These are phyloP conservation scores for Yamadazyma pseudoaaseri DNA, from an alignment of 1,139 yeast genomes.

Conservation along the genomic window DNA sequence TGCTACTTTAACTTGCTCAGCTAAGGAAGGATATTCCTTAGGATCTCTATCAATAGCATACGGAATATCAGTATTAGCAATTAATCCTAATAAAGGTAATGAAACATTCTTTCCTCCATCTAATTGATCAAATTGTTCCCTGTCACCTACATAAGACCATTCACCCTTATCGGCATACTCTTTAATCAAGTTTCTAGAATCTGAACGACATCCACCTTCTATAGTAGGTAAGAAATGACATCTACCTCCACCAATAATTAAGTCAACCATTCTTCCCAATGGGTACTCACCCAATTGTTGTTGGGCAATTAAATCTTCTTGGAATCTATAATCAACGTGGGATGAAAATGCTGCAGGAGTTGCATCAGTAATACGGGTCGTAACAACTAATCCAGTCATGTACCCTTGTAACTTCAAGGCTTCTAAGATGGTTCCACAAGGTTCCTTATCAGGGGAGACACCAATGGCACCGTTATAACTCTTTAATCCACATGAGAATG, in stretches of 20 bases:
- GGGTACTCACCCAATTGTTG: constrained; percentile 82
- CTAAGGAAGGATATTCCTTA: constrained; percentile 63
- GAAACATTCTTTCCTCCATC: constrained; percentile 57
- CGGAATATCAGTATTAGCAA: constrained; percentile 74
- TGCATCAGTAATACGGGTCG: constrained; percentile 71
- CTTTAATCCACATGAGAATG: constrained; percentile 76
- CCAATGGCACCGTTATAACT: constrained; percentile 87
- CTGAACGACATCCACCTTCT: constrained; percentile 63
- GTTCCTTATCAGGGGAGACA: constrained; percentile 56
- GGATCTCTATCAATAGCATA: constrained; percentile 73
- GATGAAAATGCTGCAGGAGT: constrained; percentile 88
- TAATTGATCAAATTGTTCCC: constrained; percentile 51
- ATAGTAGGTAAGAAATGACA: constrained; percentile 61
- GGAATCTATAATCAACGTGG: constrained; percentile 69
- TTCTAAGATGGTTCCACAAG: constrained; percentile 83
- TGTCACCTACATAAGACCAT: constrained; percentile 66
- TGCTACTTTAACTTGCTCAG: constrained; percentile 72
- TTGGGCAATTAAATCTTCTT: constrained; percentile 81
- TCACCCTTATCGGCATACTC: constrained; percentile 54
- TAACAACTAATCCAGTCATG: constrained; percentile 81
- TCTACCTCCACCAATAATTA: constrained; percentile 87
- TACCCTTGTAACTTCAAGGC: constrained; percentile 79
- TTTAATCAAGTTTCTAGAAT: constrained; percentile 58
- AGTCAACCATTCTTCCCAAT: constrained; percentile 73
- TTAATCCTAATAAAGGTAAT: constrained; percentile 69